phyloP scores from a whole-genome alignment of 2,329 filamentous ascomycete genomes.

The Botrytis hyacinthi region DNA sequence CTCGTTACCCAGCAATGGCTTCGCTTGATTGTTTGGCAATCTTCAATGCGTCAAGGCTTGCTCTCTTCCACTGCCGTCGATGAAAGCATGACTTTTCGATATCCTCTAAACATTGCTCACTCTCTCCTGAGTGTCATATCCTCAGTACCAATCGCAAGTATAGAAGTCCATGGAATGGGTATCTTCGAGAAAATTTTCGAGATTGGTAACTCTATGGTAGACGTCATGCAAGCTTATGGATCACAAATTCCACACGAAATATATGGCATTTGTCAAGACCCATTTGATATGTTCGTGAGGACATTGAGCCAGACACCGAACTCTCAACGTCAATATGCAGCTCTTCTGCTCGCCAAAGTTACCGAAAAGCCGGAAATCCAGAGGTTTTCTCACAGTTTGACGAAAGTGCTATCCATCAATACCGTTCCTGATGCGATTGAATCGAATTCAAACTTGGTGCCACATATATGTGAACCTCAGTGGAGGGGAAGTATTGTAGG shows the following conservation, averaged over 20 bases:
- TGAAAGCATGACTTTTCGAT: conserved; percentile 59
- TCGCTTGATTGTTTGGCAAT: conserved; percentile 69
- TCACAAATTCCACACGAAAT: conserved; percentile 24
- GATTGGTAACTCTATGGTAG: conserved; percentile 45
- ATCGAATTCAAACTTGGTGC: neutral
- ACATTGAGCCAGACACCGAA: conserved; percentile 47
- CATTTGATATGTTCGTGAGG: conserved; percentile 46
- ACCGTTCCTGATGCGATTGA: neutral
- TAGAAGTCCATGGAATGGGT: conserved; percentile 50
- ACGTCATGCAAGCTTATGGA: conserved; percentile 44
- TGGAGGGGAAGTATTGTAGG: conserved; percentile 34
- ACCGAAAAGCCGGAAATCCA: conserved; percentile 41
- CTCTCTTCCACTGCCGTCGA: conserved; percentile 59
- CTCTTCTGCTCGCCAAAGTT: conserved; percentile 45
- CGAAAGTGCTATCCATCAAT: conserved; percentile 18
- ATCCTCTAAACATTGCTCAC: conserved; percentile 60
- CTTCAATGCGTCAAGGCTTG: conserved; percentile 63
- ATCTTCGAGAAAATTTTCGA: conserved; percentile 53
- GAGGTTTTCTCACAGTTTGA: conserved; percentile 28
- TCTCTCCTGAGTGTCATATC: conserved; percentile 50
- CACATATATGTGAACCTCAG: neutral
- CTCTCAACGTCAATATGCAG: conserved; percentile 45
- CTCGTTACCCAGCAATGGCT: conserved; percentile 71
- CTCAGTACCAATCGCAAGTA: conserved; percentile 43
- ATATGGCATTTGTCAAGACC: conserved; percentile 41